Evolutionary conservation across 768 basidiomycete species (phyloP).

Genomic region (Lactarius psammicola): DNA sequence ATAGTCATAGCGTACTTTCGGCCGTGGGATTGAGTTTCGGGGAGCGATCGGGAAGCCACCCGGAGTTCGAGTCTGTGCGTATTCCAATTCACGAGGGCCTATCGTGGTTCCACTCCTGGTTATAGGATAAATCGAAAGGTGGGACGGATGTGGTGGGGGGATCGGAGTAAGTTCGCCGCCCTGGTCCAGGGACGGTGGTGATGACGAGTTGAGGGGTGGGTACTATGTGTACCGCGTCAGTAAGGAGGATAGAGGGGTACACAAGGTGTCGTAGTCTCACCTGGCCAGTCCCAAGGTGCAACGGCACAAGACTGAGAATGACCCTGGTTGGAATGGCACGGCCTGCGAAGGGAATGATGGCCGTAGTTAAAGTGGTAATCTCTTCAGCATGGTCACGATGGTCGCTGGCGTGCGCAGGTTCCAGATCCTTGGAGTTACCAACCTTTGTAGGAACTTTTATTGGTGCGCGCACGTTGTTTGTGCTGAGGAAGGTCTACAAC

Average conservation of each 20-base stretch:
- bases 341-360: background rate
- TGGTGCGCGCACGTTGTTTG: too few relatives aligned
- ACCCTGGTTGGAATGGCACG: background rate
- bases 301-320: background rate
- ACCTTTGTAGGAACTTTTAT: too few relatives aligned
- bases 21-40: background rate
- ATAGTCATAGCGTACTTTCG: background rate
- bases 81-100: background rate
- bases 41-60: background rate
- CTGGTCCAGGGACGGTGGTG: background rate
- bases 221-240: background rate
- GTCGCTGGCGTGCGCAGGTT: background rate
- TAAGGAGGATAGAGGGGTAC: background rate
- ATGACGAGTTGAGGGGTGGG: too few relatives aligned
- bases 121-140: background rate
- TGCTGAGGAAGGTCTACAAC: too few relatives aligned
- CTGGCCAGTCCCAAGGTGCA: background rate
- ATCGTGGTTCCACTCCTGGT: background rate
- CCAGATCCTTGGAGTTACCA: background rate
- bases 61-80: background rate
- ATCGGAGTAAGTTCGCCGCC: too few relatives aligned
- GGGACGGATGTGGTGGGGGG: background rate
- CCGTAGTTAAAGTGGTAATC: background rate
- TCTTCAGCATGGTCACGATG: background rate
- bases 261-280: background rate